phyloP scores from a whole-genome alignment of 1,284 basidiomycete genomes.

The Tilletia setariae region DNA sequence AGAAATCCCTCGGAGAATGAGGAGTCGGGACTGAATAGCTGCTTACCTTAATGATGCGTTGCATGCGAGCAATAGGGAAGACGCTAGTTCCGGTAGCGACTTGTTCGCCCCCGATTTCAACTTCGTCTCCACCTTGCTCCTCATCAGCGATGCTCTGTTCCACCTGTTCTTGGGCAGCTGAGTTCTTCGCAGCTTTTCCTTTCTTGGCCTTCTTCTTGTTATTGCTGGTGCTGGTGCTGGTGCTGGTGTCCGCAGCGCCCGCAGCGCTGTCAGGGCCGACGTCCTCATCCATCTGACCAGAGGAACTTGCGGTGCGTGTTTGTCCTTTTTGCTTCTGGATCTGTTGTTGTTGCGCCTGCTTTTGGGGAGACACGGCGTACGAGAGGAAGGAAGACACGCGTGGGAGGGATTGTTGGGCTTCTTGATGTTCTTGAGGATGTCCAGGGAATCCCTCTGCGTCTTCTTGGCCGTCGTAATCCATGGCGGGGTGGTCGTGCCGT shows the following conservation, averaged over 20 bases:
- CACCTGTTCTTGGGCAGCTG: not conserved
- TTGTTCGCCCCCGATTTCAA: not conserved
- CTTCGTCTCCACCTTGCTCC: not conserved
- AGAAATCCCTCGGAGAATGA: not conserved
- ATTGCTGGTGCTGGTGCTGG: not conserved
- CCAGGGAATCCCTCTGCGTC: no score
- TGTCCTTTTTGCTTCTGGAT: no score
- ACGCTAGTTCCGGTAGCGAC: not conserved
- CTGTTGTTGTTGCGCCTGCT: no score
- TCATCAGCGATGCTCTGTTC: not conserved
- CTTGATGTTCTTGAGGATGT: no score
- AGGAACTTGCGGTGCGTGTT: no score
- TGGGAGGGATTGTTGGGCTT: no score
- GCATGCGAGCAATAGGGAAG: conserved; percentile 12
- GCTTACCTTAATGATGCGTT: conserved; percentile 16
- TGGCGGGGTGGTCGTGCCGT: no score
- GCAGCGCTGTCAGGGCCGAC: no score
- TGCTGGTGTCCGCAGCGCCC: not conserved
- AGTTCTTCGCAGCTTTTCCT: not conserved
- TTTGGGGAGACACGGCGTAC: no score
- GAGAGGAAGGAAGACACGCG: no score
- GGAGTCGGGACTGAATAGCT: not conserved
- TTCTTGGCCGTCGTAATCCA: no score
- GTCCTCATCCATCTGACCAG: no score
- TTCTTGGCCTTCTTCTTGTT: not conserved